phyloP scores from a whole-genome alignment of 306 rosid species.

The Casuarina equisetifolia region DNA sequence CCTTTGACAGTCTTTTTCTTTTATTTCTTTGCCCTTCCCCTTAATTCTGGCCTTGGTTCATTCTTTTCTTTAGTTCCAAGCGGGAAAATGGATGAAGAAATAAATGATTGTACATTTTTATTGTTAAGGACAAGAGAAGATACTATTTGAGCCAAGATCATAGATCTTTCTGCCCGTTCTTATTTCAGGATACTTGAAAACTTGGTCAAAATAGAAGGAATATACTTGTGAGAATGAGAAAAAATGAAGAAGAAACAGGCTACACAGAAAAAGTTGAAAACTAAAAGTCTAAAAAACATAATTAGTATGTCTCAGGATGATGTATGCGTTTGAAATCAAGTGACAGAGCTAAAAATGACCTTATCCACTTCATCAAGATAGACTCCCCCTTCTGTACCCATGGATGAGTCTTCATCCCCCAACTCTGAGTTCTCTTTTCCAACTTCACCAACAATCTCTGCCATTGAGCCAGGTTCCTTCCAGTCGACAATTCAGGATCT shows the following conservation, averaged over 20 bases:
- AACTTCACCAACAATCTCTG: too few relatives aligned
- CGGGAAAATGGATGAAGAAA: background rate
- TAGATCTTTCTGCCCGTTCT: background rate
- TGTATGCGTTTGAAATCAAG: constrained; percentile 80
- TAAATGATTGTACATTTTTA: constrained; percentile 4
- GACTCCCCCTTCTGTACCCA: too few relatives aligned
- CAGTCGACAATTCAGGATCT: too few relatives aligned
- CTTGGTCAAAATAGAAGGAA: background rate
- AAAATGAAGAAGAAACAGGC: too few relatives aligned
- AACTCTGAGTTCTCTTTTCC: too few relatives aligned
- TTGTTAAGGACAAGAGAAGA: constrained; percentile 20
- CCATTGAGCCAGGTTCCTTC: too few relatives aligned
- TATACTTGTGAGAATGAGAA: background rate
- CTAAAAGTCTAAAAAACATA: constrained; percentile 54
- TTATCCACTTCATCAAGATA: too few relatives aligned
- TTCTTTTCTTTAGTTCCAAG: too few relatives aligned
- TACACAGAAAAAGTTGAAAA: background rate
- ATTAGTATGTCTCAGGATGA: constrained; percentile 96
- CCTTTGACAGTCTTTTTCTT: background rate
- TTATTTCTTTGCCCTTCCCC: background rate
- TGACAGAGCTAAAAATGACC: constrained; percentile 39
- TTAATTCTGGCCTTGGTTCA: background rate
- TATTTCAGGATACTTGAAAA: constrained; percentile 5
- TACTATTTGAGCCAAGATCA: constrained; percentile 2
- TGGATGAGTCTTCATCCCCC: too few relatives aligned